Evolutionary conservation across 176 grass and related monocot genomes (phyloP).

Genomic region (Zoysia japonica): DNA sequence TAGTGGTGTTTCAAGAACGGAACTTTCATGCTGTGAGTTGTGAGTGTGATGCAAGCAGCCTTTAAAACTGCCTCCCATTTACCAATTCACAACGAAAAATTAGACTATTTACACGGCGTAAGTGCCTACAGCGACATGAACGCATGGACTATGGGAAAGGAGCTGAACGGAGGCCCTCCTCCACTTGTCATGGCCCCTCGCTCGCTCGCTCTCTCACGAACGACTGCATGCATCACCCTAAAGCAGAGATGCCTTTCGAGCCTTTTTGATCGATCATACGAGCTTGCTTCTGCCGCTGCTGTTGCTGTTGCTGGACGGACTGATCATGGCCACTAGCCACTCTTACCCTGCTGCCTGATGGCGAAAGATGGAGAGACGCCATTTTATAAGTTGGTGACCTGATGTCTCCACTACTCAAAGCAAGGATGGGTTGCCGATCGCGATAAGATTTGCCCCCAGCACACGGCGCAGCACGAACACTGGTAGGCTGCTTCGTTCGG

Average conservation of each 20-base stretch:
- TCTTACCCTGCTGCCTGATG: too few relatives aligned
- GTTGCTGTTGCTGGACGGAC: too few relatives aligned
- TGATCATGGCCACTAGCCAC: too few relatives aligned
- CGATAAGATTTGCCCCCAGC: too few relatives aligned
- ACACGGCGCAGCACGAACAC: too few relatives aligned
- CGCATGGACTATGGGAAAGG: conserved; percentile 18
- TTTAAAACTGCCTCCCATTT: background rate
- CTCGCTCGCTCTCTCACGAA: background rate
- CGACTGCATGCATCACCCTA: background rate
- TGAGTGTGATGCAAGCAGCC: background rate
- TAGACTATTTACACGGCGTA: background rate
- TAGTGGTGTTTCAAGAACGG: background rate
- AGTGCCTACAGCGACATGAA: conserved; percentile 37
- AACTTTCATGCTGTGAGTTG: background rate
- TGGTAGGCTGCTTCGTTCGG: too few relatives aligned
- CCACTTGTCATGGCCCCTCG: background rate
- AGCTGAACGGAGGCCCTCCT: conserved; percentile 10
- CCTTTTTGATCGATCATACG: conserved; percentile 34
- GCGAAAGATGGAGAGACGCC: too few relatives aligned
- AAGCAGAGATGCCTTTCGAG: conserved; percentile 22
- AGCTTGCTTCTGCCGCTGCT: background rate
- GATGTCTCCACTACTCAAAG: too few relatives aligned
- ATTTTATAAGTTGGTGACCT: too few relatives aligned
- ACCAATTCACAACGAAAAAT: background rate
- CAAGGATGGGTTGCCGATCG: too few relatives aligned